Conservation (phyloP, 1,284 basidiomycete species). For the Meira nashicola region DNA sequence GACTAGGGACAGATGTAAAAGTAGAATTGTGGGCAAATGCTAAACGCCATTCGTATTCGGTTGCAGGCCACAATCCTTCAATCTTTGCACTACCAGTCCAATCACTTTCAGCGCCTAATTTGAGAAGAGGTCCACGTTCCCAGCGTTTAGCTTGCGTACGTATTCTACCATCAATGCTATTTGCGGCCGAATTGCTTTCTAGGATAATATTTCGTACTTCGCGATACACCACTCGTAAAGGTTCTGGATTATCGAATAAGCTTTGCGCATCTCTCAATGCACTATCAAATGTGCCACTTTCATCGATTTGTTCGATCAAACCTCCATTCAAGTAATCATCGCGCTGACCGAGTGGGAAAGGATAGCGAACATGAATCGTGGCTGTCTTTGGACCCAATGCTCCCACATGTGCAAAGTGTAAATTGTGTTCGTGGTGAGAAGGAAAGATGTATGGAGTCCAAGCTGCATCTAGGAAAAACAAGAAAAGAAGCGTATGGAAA, state of each 20-base stretch:
- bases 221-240: slow-evolving; percentile 35
- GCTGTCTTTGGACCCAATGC: slow-evolving; percentile 38
- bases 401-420: slow-evolving; percentile 45
- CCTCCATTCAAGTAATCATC: not conserved
- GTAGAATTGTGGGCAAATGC: slow-evolving; percentile 34
- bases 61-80: slow-evolving; percentile 65
- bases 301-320: slow-evolving; percentile 15
- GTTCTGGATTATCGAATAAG: slow-evolving; percentile 19
- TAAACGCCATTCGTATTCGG: slow-evolving; percentile 67
- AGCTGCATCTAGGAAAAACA: slow-evolving; percentile 45
- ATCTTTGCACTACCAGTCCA: slow-evolving; percentile 65
- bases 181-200: not conserved
- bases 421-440: slow-evolving; percentile 45
- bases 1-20: slow-evolving; percentile 9
- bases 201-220: slow-evolving; percentile 9
- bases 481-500: slow-evolving; percentile 37
- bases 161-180: slow-evolving; percentile 5
- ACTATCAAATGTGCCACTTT: slow-evolving; percentile 12
- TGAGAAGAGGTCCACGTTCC: slow-evolving; percentile 46
- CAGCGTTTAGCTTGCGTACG: slow-evolving; percentile 18
- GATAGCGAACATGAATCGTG: slow-evolving; percentile 47
- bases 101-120: slow-evolving; percentile 57
- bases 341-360: slow-evolving; percentile 11
- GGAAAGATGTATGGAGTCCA: slow-evolving; percentile 48
- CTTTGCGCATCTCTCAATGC: slow-evolving; percentile 21